Evolutionary conservation across 129 eudicot genomes (phyloP).

Genomic region (Helichrysum umbraculigerum): DNA sequence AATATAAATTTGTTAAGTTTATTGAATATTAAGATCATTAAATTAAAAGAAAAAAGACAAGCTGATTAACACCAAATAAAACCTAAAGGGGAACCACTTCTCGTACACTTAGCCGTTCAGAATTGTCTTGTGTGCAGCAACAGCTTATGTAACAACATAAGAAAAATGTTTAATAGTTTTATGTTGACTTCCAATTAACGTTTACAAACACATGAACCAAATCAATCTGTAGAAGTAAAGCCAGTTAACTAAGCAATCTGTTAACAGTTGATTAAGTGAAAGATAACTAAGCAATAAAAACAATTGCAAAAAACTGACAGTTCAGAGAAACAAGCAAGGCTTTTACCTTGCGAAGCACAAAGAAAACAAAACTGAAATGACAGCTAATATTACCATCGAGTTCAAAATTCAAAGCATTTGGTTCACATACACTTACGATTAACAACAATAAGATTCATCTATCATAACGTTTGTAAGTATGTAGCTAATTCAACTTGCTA

Average conservation of each 20-base stretch:
- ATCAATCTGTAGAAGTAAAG: background rate
- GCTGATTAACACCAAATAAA: too few relatives aligned
- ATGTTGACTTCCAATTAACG: too few relatives aligned
- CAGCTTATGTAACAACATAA: too few relatives aligned
- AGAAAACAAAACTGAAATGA: background rate
- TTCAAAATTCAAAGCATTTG: background rate
- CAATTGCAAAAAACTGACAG: background rate
- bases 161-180: too few relatives aligned
- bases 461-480: background rate
- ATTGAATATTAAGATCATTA: too few relatives aligned
- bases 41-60: too few relatives aligned
- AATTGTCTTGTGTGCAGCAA: too few relatives aligned
- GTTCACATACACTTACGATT: background rate
- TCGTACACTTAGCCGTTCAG: too few relatives aligned
- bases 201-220: too few relatives aligned
- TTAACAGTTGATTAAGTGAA: background rate
- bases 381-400: background rate
- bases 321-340: background rate
- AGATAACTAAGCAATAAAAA: background rate
- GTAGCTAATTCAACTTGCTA: constrained; percentile 56
- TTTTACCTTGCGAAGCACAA: background rate
- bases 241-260: background rate
- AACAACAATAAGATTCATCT: background rate
- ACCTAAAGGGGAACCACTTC: too few relatives aligned
- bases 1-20: too few relatives aligned